A percentile compares a stretch with the other conserved stretches of the same genome.
Evolutionary conservation across 2,329 filamentous ascomycete species (phyloP).

Genomic region (Venturia aucupariae): DNA sequence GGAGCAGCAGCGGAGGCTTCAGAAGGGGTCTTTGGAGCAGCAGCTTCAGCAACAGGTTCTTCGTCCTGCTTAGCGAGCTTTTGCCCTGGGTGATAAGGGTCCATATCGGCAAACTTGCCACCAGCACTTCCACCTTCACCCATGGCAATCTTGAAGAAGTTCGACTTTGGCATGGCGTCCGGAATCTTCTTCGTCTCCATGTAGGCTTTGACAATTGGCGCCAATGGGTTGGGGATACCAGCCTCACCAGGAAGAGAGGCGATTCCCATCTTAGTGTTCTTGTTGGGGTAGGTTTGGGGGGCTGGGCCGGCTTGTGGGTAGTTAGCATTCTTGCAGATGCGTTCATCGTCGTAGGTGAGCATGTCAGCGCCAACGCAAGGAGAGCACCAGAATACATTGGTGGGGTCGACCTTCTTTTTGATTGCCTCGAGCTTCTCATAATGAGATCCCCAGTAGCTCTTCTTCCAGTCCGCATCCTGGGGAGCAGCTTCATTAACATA

Average conservation of each 20-base stretch:
- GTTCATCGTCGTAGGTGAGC: slow-evolving; percentile 15
- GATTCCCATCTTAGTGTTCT: slow-evolving; percentile 10
- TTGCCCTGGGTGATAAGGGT: slow-evolving; percentile 4
- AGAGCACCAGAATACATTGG: slow-evolving; percentile 13
- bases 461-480: slow-evolving; percentile 13
- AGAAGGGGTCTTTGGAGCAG: not conserved
- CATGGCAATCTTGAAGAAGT: slow-evolving; percentile 14
- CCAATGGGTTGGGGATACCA: slow-evolving; percentile 13
- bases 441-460: slow-evolving; percentile 15
- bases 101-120: slow-evolving; percentile 6
- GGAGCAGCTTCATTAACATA: slow-evolving; percentile 14
- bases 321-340: slow-evolving; percentile 10
- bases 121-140: slow-evolving; percentile 11
- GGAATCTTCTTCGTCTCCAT: slow-evolving; percentile 11
- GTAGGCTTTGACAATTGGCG: slow-evolving; percentile 10
- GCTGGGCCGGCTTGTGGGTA: slow-evolving; percentile 11
- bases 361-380: slow-evolving; percentile 12
- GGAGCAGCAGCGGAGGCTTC: not conserved
- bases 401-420: slow-evolving; percentile 15
- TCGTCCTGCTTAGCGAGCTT: not conserved
- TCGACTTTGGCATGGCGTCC: slow-evolving; percentile 8
- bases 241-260: slow-evolving; percentile 8
- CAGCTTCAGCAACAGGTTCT: not conserved
- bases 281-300: slow-evolving; percentile 13
- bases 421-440: slow-evolving; percentile 14